Base-by-base conservation (phyloP, 129 eudicot species). In the Sambucus nigra region DNA sequence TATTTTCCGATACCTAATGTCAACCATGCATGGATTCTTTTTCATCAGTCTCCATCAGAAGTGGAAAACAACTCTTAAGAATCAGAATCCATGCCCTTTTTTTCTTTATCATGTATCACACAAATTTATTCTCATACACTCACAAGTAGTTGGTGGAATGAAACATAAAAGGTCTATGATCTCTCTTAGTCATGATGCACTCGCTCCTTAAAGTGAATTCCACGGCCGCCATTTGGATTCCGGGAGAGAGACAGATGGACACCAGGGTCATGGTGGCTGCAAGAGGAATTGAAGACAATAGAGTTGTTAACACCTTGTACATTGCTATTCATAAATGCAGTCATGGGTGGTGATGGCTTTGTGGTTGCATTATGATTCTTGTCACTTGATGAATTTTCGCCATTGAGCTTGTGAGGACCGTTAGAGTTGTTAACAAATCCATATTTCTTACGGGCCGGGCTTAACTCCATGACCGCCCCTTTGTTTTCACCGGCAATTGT, bases 221-320 rank as follows among this genome's bases (percentile, higher is more conserved):
- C 64, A 12, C 17, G 24, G 60, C 33, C 50, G 19, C 71, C 70
- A 19, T 60, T 59, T n/a, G 68, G 17, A 27, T 71, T 70, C 60
- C 57, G 46, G 18, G 74, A 55, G 62, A 73, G 50, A 47, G 78
- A 44, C 31, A 77, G 64, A 53, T 78, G 79, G 14, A 82, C 63
- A 0, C 92, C 92, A 16, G 92, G 92, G 59, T 82, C 85, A 46
- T 74, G 77, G 62, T 82, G 76, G 35, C 41, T 45, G 53, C 49
- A 59, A 16, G 32, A 28, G 53, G 59, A 53, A 17, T 77, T 68
- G 57, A 21, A 68, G 31, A 82, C 41, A 27, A 82, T 67, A 8
- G 85, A 74, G 57, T 77, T 82, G 56, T 82, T 82, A 49, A 77
- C 67, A 44, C 86, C 88, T 65, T 84, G 94, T 4, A 84, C 85